Percentiles rank a stretch among this genome's conserved stretches.
These are phyloP conservation scores for Rosa rugosa DNA, from an alignment of 306 rosid genomes.

Conservation along the genomic window DNA sequence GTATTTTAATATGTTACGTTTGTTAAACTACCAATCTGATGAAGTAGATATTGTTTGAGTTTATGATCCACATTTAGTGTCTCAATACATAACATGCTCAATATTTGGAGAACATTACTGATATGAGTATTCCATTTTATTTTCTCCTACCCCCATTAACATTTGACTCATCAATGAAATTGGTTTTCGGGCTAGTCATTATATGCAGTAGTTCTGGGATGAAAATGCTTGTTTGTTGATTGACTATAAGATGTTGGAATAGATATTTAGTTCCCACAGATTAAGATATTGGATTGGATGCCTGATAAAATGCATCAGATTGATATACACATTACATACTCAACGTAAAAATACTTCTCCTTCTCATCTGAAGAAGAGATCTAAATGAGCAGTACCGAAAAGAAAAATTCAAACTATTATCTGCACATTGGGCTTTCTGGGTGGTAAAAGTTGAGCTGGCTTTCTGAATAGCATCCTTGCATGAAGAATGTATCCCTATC, in stretches of 20 bases:
- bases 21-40: not conserved
- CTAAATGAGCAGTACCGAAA: constrained; percentile 9
- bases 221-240: not conserved
- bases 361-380: constrained; percentile 22
- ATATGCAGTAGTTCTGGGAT: not conserved
- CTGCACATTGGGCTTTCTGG: constrained; percentile 88
- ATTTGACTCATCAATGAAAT: not conserved
- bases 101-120: not conserved
- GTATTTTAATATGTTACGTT: not conserved
- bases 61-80: not conserved
- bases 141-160: not conserved
- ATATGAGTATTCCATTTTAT: not conserved
- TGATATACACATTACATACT: not conserved
- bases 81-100: not conserved
- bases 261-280: not conserved
- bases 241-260: not conserved
- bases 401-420: constrained; percentile 33
- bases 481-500: constrained; percentile 43
- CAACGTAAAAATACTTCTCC: constrained; percentile 17
- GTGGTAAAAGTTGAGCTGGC: constrained; percentile 47
- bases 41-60: not conserved
- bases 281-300: constrained; percentile 16
- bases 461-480: constrained; percentile 53
- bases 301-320: constrained; percentile 20
- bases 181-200: not conserved